Percentiles rank a stretch among this genome's conserved stretches.
Conservation (phyloP, 441 rosid species). For the Sinapis alba region DNA sequence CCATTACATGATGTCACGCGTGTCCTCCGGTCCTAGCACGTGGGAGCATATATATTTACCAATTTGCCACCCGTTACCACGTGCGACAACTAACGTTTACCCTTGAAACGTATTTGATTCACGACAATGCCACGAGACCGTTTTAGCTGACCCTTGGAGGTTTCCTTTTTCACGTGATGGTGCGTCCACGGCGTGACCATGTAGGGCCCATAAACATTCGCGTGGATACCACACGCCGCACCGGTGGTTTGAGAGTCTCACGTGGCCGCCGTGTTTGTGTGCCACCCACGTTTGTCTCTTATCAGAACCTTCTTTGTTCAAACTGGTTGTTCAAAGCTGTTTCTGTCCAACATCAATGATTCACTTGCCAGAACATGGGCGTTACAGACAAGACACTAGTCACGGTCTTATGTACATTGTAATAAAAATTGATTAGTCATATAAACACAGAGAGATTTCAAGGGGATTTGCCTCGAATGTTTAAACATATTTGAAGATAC, state of each 20-base stretch:
- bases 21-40: slow-evolving; percentile 40
- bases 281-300: slow-evolving; percentile 36
- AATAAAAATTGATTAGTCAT: neutral
- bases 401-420: slow-evolving; percentile 18
- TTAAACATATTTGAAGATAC: neutral
- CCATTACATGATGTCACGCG: slow-evolving; percentile 39
- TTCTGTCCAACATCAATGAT: slow-evolving; percentile 33
- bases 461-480: neutral
- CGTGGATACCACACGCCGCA: slow-evolving; percentile 30
- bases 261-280: slow-evolving; percentile 36
- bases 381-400: slow-evolving; percentile 26
- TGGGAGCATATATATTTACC: slow-evolving; percentile 30
- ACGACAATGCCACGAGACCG: slow-evolving; percentile 28
- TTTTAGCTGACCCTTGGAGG: slow-evolving; percentile 35
- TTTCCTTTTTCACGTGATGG: slow-evolving; percentile 39
- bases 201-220: slow-evolving; percentile 30
- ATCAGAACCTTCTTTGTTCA: slow-evolving; percentile 41
- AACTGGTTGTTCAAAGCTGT: slow-evolving; percentile 40
- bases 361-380: slow-evolving; percentile 32
- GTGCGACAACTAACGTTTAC: neutral
- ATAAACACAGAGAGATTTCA: neutral
- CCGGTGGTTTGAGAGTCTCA: slow-evolving; percentile 39
- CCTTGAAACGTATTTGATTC: neutral
- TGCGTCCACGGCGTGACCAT: slow-evolving; percentile 37
- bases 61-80: slow-evolving; percentile 12